Base-by-base conservation (phyloP, 202 grass and related monocot genomes). In the Alloteropsis angusta region DNA sequence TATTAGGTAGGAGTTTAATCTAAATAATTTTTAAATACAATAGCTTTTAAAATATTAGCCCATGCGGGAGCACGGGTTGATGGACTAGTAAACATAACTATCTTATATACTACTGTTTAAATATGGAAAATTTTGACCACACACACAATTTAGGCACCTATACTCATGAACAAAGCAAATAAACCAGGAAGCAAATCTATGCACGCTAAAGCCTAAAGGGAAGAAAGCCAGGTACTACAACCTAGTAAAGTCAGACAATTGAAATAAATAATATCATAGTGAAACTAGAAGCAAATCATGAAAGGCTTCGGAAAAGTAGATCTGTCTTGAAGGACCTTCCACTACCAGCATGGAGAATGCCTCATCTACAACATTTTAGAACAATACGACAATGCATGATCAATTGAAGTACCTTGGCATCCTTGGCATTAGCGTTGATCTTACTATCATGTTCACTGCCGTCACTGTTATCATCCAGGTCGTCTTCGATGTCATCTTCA, bases 401-500 rank as follows among this genome's bases (percentile, higher is more conserved):
- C 52, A 73, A 73, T 63, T 75, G 43, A 79, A 79, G 34, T 86
- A 97, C 89, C 90, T 85, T 90, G 42, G 87, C 78, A 87, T 82
- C 65, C 19, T 80, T 77, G 44, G 59, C 70, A 87, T 84, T 66
- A 49, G 39, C 77, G 17, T 65, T 86, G 59, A 60, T 76, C 13
- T 88, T 72, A 15, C 32, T 81, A 56, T 73, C 66, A 79, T 72
- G 78, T 86, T 87, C 89, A 81, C 85, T 88, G 79, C 52, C 84
- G 48, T 88, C 84, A 68, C 68, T 60, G 76, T 87, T 79, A 67
- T 89, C 91, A 88, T 89, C 88, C 67, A 86, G 65, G 53, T 87
- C 87, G 84, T 75, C 74, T 80, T 94, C 87, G 53, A 87, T 66
- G 65, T 81, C 85, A 79, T 90, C 87, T 69, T 91, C 83, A 68